Percentiles rank a stretch among this genome's conserved stretches.
Conservation (phyloP, 225 moss, liverwort and hornwort species). For the Physcomitrium patens region DNA sequence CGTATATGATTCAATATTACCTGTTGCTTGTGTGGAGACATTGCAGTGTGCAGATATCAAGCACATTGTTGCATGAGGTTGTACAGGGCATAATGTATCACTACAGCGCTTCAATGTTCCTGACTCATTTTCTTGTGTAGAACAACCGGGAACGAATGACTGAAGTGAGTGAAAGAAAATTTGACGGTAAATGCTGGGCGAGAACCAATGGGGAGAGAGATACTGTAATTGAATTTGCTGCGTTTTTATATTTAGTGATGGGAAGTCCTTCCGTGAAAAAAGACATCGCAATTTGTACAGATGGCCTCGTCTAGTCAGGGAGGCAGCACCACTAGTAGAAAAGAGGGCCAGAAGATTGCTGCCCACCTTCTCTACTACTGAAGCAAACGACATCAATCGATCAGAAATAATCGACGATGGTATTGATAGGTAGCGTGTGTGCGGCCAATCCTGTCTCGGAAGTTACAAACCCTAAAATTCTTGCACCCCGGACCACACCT, state of each 20-base stretch:
- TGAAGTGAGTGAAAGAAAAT: too few species aligned
- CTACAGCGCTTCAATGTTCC: too few species aligned
- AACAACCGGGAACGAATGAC: too few species aligned
- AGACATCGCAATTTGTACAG: slow-evolving; percentile 42
- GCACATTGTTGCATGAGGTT: too few species aligned
- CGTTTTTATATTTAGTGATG: too few species aligned
- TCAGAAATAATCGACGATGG: slow-evolving; percentile 2
- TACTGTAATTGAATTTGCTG: neutral
- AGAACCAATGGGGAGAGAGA: too few species aligned
- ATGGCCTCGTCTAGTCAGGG: slow-evolving; percentile 51
- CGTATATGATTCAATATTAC: too few species aligned
- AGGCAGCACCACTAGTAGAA: slow-evolving; percentile 46
- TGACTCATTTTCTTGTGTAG: too few species aligned
- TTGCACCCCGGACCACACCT: neutral
- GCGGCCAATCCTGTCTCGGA: slow-evolving; percentile 26
- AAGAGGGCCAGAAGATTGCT: slow-evolving; percentile 30
- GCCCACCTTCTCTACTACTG: slow-evolving; percentile 47
- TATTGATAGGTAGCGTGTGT: slow-evolving; percentile 16
- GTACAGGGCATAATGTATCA: too few species aligned
- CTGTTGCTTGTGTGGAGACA: too few species aligned
- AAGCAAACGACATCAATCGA: slow-evolving; percentile 11
- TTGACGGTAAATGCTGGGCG: too few species aligned
- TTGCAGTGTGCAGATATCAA: too few species aligned
- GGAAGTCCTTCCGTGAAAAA: neutral
- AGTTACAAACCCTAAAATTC: neutral